Evolutionary conservation across 2,329 filamentous ascomycete genomes (phyloP).

Genomic region (Paecilomyces sp.): DNA sequence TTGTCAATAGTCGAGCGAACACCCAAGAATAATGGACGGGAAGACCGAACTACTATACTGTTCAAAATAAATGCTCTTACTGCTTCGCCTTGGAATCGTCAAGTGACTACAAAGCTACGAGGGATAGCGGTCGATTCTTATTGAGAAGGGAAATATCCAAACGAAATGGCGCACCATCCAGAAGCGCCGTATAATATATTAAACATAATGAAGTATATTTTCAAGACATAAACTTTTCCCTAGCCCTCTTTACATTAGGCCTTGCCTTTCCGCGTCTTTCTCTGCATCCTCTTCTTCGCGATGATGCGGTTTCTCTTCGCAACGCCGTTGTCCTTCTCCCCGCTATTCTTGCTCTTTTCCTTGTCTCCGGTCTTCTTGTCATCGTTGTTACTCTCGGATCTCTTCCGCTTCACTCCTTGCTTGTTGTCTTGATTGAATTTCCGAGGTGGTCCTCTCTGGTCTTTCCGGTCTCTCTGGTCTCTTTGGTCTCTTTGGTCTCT

Average conservation of each 20-base stretch:
- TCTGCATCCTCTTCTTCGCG: constrained; percentile 71
- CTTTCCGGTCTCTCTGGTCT: no score
- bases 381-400: constrained; percentile 15
- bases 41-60: neutral
- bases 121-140: neutral
- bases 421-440: constrained; percentile 5
- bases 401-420: constrained; percentile 26
- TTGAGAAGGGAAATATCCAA: neutral
- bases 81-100: no score
- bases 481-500: no score
- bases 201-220: neutral
- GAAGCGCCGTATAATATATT: neutral
- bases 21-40: neutral
- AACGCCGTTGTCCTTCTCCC: constrained; percentile 46
- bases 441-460: no score
- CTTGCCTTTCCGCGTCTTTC: constrained; percentile 52
- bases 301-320: constrained; percentile 70
- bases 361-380: constrained; percentile 10
- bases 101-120: no score
- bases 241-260: constrained; percentile 7
- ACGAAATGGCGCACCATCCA: neutral
- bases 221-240: constrained; percentile 3
- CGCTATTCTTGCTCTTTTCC: constrained; percentile 12
- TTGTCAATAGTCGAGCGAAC: neutral
- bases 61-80: no score